Conservation (phyloP, 108 stramenopile species). For the Skeletonema potamos region DNA sequence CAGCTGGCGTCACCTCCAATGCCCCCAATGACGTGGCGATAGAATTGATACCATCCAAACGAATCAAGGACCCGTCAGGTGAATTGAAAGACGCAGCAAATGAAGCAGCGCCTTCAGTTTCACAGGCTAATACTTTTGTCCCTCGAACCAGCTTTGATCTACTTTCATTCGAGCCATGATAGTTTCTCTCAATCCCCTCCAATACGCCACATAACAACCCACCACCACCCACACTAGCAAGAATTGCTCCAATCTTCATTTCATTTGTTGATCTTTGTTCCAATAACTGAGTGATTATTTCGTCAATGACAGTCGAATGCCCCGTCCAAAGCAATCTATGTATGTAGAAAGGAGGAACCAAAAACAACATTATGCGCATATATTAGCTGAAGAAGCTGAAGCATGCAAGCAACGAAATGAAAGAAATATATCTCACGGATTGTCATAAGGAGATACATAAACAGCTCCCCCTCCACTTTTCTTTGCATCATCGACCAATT, state of each 20-base stretch:
- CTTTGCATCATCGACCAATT: slow-evolving; percentile 47
- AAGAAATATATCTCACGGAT: slow-evolving; percentile 32
- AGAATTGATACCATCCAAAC: slow-evolving; percentile 64
- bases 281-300: slow-evolving; percentile 60
- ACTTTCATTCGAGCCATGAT: slow-evolving; percentile 1
- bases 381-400: not conserved
- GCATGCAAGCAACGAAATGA: not conserved
- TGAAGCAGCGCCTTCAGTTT: slow-evolving; percentile 88
- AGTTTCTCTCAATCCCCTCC: slow-evolving; percentile 72
- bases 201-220: slow-evolving; percentile 84
- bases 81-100: slow-evolving; percentile 58
- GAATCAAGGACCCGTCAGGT: not conserved
- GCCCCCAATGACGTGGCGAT: slow-evolving; percentile 91
- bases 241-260: slow-evolving; percentile 63
- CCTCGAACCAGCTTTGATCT: slow-evolving; percentile 30
- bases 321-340: slow-evolving; percentile 85
- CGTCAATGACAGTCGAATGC: slow-evolving; percentile 84
- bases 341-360: not conserved
- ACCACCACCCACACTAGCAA: slow-evolving; percentile 90
- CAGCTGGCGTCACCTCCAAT: slow-evolving; percentile 72
- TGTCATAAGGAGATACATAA: slow-evolving; percentile 81
- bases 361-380: too few relatives aligned
- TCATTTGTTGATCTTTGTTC: slow-evolving; percentile 21
- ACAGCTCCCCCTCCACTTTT: slow-evolving; percentile 16
- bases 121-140: slow-evolving; percentile 75